phyloP scores from a whole-genome alignment of 495 filamentous ascomycete genomes.

The Melanomma pulvis-pyrius region DNA sequence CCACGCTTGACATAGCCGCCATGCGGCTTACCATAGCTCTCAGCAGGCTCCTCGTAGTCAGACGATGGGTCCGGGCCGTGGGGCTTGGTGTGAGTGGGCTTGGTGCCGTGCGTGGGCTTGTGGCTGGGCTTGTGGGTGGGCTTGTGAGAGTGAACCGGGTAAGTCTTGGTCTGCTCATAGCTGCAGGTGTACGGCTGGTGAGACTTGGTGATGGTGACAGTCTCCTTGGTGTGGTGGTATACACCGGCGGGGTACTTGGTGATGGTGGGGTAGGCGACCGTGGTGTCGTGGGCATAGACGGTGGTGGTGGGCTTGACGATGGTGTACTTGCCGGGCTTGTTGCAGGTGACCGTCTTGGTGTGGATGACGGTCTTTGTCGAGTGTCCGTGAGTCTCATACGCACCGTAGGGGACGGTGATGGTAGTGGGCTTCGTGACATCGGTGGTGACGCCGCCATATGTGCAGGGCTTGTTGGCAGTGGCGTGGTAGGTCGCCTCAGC shows the following conservation, averaged over 20 bases:
- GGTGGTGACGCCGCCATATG: constrained; percentile 21
- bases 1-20: constrained; percentile 27
- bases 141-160: background rate
- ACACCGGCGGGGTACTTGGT: constrained; percentile 15
- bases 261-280: constrained; percentile 17
- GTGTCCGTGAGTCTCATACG: constrained; percentile 13
- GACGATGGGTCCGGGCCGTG: constrained; percentile 20
- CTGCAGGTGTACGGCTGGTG: constrained; percentile 27
- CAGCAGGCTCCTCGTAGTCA: constrained; percentile 22
- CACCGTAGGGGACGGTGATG: constrained; percentile 18
- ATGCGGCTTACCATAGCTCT: constrained; percentile 16
- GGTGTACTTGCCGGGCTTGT: constrained; percentile 14
- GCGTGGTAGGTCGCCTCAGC: constrained; percentile 9
- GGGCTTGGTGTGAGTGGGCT: constrained; percentile 11
- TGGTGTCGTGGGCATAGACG: background rate
- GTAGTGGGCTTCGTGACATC: constrained; percentile 14
- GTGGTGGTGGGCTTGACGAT: constrained; percentile 28
- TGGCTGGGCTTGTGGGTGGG: constrained; percentile 1
- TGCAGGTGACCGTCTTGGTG: constrained; percentile 17
- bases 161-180: constrained; percentile 2
- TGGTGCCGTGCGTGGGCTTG: background rate
- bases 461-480: constrained; percentile 4
- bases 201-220: constrained; percentile 30
- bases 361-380: constrained; percentile 17
- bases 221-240: constrained; percentile 25